Base-by-base conservation (phyloP, 805 yeast species). In the Metschnikowia colocasiae region DNA sequence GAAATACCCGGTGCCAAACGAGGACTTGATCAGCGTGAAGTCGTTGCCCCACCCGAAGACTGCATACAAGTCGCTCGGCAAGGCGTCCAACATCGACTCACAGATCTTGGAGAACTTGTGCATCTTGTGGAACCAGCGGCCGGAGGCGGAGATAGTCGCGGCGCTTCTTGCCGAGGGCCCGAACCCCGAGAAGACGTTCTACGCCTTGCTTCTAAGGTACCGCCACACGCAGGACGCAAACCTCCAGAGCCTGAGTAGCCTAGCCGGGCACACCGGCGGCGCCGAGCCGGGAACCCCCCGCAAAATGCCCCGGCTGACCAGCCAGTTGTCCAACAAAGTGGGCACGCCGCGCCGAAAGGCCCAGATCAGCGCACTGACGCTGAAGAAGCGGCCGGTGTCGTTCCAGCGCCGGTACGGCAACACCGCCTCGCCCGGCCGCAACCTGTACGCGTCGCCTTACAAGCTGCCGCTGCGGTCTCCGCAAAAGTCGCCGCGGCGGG, bases 41-140 rank as follows among this genome's bases (percentile, higher is more conserved):
- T 68, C 73, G 34, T 69, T 80, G 50, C 84, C 84, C 2, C 79
- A 79, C 52, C 82, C 82, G 6, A 72, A 71, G 52, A 74, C 80
- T 23, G 81, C 82, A 18, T 67, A 70, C 52, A 71, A 67, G 53
- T 79, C 82, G 2, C 73, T 78, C 49, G 74, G 75, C 7, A 67
- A 78, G 2, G 67, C 59, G 33, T 67, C 66, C 46, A 75, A 76
- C 47, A 78, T 80, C 42, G 83, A 80, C 61, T 62, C 64, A 45
- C 79, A 75, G 55, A 79, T 80, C 44, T 64, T 80, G 50, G 76
- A 78, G 46, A 80, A 80, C 55, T 68, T 80, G 55, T 72, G 79
- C 23, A 79, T 78, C 48, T 67, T 80, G 53, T 80, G 83, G 83
- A 79, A 79, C 55, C 81, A 79, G 39, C 67, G 83, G 55, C 57